phyloP scores from a whole-genome alignment of 2,329 filamentous ascomycete genomes.

The Pseudomassariella vexata region DNA sequence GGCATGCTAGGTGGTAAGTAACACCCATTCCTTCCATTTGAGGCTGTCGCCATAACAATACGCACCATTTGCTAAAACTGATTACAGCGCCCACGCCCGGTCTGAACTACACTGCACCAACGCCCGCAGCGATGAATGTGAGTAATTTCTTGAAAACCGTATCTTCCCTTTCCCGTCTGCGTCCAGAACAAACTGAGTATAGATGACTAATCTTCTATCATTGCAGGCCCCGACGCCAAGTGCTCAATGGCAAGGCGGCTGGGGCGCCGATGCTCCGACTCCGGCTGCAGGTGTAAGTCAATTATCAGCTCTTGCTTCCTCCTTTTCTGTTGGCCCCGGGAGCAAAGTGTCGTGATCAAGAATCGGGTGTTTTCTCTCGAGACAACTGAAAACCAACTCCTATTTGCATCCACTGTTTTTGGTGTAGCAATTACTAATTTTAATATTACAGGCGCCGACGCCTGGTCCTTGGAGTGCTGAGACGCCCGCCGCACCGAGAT shows the following conservation, averaged over 20 bases:
- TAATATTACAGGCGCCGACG: conserved; percentile 23
- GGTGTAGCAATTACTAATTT: too few species aligned
- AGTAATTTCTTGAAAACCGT: too few species aligned
- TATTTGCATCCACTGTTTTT: too few species aligned
- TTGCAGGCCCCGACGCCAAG: conserved; percentile 60
- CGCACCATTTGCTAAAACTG: conserved; percentile 69
- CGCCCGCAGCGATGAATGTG: conserved; percentile 57
- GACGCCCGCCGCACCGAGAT: conserved; percentile 23
- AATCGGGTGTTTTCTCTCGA: too few species aligned
- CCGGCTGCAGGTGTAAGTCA: conserved; percentile 5
- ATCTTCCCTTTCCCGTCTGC: too few species aligned
- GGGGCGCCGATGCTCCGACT: conserved; percentile 6
- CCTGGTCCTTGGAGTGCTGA: conserved; percentile 25
- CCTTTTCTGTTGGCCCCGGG: too few species aligned
- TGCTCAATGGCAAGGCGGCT: conserved; percentile 27
- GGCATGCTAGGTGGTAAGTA: conserved; percentile 49
- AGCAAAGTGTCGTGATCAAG: too few species aligned
- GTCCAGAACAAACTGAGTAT: too few species aligned
- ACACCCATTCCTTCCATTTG: conserved; percentile 54
- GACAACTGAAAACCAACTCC: too few species aligned
- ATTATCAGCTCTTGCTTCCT: too few species aligned
- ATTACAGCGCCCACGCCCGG: conserved; percentile 65
- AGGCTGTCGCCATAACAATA: too few species aligned
- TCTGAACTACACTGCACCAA: conserved; percentile 54
- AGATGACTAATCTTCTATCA: too few species aligned